A percentile compares a stretch with the other conserved stretches of the same genome.
Evolutionary conservation across 768 basidiomycete species (phyloP).

Genomic region (Pisolithus albus): DNA sequence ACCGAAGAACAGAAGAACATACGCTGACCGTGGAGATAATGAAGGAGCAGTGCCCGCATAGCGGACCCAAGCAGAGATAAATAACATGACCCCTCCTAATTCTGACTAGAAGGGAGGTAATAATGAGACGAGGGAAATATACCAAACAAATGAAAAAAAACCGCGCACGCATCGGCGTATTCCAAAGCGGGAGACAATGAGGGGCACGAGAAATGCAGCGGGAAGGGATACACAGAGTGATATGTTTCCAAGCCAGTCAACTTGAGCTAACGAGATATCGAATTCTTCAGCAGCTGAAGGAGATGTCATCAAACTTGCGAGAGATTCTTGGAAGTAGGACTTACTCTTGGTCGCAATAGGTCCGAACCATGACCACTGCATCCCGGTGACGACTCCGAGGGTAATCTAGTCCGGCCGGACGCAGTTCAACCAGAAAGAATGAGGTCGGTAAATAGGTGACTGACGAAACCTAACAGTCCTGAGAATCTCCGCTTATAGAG

Average conservation of each 20-base stretch:
- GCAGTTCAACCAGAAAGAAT: neutral
- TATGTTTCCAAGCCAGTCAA: constrained; percentile 72
- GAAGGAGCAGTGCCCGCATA: constrained; percentile 55
- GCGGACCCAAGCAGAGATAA: constrained; percentile 64
- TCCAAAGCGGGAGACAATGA: constrained; percentile 47
- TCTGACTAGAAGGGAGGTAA: constrained; percentile 39
- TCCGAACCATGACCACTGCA: constrained; percentile 80
- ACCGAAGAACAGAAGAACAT: constrained; percentile 55
- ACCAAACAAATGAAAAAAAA: constrained; percentile 4
- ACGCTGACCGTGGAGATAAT: constrained; percentile 42
- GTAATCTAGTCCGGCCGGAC: constrained; percentile 37
- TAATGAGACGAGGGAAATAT: neutral
- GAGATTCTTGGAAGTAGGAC: constrained; percentile 1
- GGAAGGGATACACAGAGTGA: constrained; percentile 55
- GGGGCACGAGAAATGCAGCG: constrained; percentile 46
- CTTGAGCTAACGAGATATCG: constrained; percentile 52
- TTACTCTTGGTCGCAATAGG: constrained; percentile 68
- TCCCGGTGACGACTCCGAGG: constrained; percentile 55
- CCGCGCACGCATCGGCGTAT: constrained; percentile 48
- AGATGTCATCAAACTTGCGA: neutral
- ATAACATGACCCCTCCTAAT: constrained; percentile 42
- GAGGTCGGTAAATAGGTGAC: neutral
- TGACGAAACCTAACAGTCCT: constrained; percentile 57
- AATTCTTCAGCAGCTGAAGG: constrained; percentile 50
- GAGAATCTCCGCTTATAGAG: constrained; percentile 66